Evolutionary conservation across 306 rosid species (phyloP), one percentile per base, ranked within the genome.

Genomic region (Aeschynomene evenia): DNA sequence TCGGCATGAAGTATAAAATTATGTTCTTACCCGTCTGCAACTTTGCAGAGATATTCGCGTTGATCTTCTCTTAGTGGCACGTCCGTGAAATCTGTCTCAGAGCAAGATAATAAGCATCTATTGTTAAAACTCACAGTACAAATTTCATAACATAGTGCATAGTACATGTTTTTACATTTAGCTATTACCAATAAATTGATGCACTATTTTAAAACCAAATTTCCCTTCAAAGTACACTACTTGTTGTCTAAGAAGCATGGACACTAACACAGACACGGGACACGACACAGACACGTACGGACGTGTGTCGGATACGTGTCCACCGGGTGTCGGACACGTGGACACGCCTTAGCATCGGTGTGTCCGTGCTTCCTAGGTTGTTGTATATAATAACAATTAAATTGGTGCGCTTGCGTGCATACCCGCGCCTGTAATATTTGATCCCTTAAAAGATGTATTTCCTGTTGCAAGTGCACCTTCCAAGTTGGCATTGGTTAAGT

Each of bases 1-100:
- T 19, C 2, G 37, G 71, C 52, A 62, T 7, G 15, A 42, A 42
- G n/a, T 9, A 28, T 1, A 40, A 5, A 19, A 9, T 53, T 20
- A 19, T 57, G 34, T 57, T 31, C 77, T 84, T 68, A 94, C 97
- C 97, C 96, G 57, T 90, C 97, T 37, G 98, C 97, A 74, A 84
- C 74, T 87, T 85, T 87, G 82, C 99, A 94, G 12, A 94, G 91
- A 85, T 86, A 88, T 67, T 74, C 88, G 26, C 95, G 86, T 62
- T 94, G 99, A 75, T 94, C 99, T 48, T 94, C 99, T 80, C 99
- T 84, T 46, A 94, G 71, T 43, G 97, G 99, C 73, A 94, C 97
- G 40, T 93, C 98, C 10, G 98, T 90, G 85, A 93, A 93, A 70
- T 93, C 98, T 88, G 88, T 28, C 61, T 57, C 78, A 51, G 43